Conservation (phyloP, 2,329 filamentous ascomycete genomes). For the Aureobasidium melanogenum region DNA sequence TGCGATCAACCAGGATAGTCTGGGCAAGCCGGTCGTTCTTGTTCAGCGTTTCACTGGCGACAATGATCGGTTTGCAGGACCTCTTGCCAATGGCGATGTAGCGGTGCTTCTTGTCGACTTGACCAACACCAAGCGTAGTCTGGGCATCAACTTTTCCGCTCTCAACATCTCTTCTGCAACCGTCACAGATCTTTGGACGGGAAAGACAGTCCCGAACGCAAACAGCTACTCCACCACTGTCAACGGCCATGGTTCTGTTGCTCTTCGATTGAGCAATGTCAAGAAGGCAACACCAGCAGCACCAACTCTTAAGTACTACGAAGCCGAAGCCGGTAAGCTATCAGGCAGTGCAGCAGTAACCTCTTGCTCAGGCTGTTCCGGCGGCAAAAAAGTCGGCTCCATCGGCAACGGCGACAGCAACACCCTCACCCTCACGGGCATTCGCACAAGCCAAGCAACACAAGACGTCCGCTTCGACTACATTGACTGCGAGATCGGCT, state of each 20-base stretch:
- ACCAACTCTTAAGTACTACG: slow-evolving; percentile 21
- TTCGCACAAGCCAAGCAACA: slow-evolving; percentile 22
- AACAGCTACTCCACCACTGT: slow-evolving; percentile 19
- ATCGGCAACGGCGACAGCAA: slow-evolving; percentile 19
- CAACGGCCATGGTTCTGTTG: slow-evolving; percentile 22
- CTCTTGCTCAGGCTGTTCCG: slow-evolving; percentile 27
- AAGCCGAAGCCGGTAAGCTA: slow-evolving; percentile 25
- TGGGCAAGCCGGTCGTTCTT: slow-evolving; percentile 45
- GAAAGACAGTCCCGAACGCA: slow-evolving; percentile 13
- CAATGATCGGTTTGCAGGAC: slow-evolving; percentile 31
- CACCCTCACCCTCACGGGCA: slow-evolving; percentile 22
- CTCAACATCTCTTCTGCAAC: slow-evolving; percentile 28
- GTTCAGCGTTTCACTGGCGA: slow-evolving; percentile 32
- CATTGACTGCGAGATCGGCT: slow-evolving; percentile 33
- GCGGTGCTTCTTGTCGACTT: slow-evolving; percentile 32
- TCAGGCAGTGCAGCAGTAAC: slow-evolving; percentile 22
- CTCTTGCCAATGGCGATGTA: slow-evolving; percentile 26
- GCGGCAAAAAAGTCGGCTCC: slow-evolving; percentile 26
- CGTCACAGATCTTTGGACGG: slow-evolving; percentile 30
- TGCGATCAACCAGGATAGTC: slow-evolving; percentile 48
- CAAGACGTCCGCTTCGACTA: slow-evolving; percentile 31
- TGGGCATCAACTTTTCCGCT: slow-evolving; percentile 24
- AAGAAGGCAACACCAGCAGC: slow-evolving; percentile 13
- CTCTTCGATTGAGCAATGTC: slow-evolving; percentile 29
- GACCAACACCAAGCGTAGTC: slow-evolving; percentile 25